These are phyloP conservation scores for Lachancea thermotolerans DNA, from an alignment of 805 yeast species.

Conservation along the genomic window DNA sequence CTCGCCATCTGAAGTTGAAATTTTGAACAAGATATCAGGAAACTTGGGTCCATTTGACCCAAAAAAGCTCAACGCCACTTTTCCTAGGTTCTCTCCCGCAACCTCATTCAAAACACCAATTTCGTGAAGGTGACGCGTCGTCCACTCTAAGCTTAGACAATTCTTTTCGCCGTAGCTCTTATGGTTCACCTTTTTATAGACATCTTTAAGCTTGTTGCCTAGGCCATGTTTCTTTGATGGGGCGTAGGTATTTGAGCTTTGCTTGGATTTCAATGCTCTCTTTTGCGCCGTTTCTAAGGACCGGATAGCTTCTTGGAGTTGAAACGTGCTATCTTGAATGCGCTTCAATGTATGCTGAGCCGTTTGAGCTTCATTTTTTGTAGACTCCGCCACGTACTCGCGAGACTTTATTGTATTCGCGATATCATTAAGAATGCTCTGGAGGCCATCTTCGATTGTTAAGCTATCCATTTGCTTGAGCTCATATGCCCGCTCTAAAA, in stretches of 20 bases:
- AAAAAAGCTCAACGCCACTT: slow-evolving; percentile 33
- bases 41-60: slow-evolving; percentile 43
- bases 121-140: slow-evolving; percentile 68
- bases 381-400: slow-evolving; percentile 42
- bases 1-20: slow-evolving; percentile 70
- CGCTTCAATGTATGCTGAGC: slow-evolving; percentile 40
- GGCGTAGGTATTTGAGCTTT: slow-evolving; percentile 30
- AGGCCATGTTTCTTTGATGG: slow-evolving; percentile 26
- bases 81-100: slow-evolving; percentile 43
- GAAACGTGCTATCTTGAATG: slow-evolving; percentile 40
- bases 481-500: slow-evolving; percentile 68
- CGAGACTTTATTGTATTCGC: slow-evolving; percentile 69
- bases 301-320: slow-evolving; percentile 35
- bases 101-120: slow-evolving; percentile 59
- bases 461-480: slow-evolving; percentile 63
- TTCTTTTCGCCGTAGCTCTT: slow-evolving; percentile 21
- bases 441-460: slow-evolving; percentile 64
- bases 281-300: slow-evolving; percentile 43
- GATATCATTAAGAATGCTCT: slow-evolving; percentile 71
- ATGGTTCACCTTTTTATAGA: slow-evolving; percentile 31
- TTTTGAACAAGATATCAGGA: slow-evolving; percentile 60
- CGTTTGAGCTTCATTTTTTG: slow-evolving; percentile 40
- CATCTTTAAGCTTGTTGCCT: slow-evolving; percentile 38
- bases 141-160: slow-evolving; percentile 62
- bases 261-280: slow-evolving; percentile 44